Evolutionary conservation across 1,284 basidiomycete species (phyloP).

Genomic region (Rhizoctonia solani): DNA sequence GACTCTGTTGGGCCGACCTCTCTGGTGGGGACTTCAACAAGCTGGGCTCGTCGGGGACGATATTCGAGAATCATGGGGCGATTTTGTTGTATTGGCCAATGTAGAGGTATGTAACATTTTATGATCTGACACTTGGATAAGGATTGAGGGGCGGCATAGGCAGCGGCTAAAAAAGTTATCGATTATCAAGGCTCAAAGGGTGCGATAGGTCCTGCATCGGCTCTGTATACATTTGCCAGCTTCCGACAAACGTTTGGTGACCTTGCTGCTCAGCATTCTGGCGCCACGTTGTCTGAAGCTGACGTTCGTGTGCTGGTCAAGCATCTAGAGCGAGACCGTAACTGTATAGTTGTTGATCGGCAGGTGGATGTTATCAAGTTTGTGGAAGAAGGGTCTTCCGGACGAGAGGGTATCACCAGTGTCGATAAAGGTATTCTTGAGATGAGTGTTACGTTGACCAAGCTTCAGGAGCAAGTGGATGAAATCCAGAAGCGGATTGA

Average conservation of each 20-base stretch:
- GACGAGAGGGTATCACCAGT: slow-evolving; percentile 58
- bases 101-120: slow-evolving; percentile 53
- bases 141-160: slow-evolving; percentile 39
- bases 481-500: slow-evolving; percentile 68
- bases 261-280: slow-evolving; percentile 48
- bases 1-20: slow-evolving; percentile 72
- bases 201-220: slow-evolving; percentile 59
- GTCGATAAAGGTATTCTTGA: slow-evolving; percentile 77
- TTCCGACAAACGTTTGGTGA: slow-evolving; percentile 65
- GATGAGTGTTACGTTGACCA: slow-evolving; percentile 66
- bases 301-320: slow-evolving; percentile 75
- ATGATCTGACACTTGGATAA: background rate
- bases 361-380: slow-evolving; percentile 66
- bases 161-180: slow-evolving; percentile 64
- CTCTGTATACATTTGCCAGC: slow-evolving; percentile 62
- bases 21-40: slow-evolving; percentile 86
- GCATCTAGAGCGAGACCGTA: slow-evolving; percentile 78
- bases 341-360: slow-evolving; percentile 35
- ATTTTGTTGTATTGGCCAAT: slow-evolving; percentile 72
- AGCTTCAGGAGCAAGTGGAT: slow-evolving; percentile 68
- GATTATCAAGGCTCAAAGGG: slow-evolving; percentile 55
- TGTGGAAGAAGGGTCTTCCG: slow-evolving; percentile 50
- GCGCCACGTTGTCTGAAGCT: slow-evolving; percentile 54
- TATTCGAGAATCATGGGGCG: slow-evolving; percentile 64
- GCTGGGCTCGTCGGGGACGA: slow-evolving; percentile 67